Evolutionary conservation across 2,329 filamentous ascomycete species (phyloP), one percentile per base, ranked within the genome.

Genomic region (Colletotrichum eremochloae): DNA sequence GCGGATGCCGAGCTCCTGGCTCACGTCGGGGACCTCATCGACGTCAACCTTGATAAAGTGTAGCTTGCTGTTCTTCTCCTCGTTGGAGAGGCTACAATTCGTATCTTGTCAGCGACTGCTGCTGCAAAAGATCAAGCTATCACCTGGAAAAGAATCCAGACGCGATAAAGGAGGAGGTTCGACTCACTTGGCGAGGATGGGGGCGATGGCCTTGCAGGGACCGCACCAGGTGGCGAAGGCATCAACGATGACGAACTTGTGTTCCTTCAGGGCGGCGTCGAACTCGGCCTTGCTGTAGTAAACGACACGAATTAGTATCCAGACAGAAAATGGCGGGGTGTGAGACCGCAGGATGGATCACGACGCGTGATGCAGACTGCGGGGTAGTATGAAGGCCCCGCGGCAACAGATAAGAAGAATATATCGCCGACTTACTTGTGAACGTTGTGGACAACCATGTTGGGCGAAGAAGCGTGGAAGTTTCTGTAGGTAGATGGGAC

Each of bases 11-110:
- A 96, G 90, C 80, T 96, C 90, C 78, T 92, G 88, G 42, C 93
- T 91, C 62, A 97, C 88, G 1, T 93, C 91, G 76, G 91, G 86
- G 52, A 96, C 85, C 75, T 94, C 87, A 82, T 98, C 95, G 78
- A 98, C 95, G 82, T 98, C 95, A 80, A 98, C 86, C 89, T 97
- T 96, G 88, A 91, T 91, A 85, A 97, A 98, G 82, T 89, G 86
- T 76, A 92, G 81, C 75, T 88, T 82, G 84, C 89, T 89, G 71
- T 84, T 80, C 52, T 90, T 83, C 55, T 84, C 81, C 55, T 91
- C 82, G 44, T 73, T 63, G 6, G 71, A 73, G 2, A 63, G 42
- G 11, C 71, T 73, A n/a, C 1, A 3, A 1, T 24, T 4, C 38
- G 3, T 1, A 1, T 14, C 18, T 1, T 8, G 42, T 71, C 31